Conservation (phyloP, 2,329 filamentous ascomycete genomes). For the Aspergillus hiratsukae region DNA sequence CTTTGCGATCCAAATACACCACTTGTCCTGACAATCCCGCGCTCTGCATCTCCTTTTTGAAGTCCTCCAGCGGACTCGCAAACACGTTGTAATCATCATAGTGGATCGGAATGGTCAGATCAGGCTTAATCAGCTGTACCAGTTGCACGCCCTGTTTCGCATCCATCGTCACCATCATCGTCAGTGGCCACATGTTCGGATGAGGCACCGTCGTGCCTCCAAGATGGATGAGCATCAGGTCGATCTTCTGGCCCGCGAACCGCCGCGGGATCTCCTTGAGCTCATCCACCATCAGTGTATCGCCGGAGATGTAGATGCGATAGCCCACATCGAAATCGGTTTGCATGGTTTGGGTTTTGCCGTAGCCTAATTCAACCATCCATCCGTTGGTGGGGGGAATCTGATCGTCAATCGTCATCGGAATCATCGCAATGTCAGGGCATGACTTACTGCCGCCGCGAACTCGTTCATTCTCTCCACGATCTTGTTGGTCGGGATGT, state of each 20-base stretch:
- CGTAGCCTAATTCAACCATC: constrained; percentile 59
- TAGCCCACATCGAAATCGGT: constrained; percentile 46
- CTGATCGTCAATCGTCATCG: background rate
- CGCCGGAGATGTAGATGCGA: constrained; percentile 63
- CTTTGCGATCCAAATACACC: constrained; percentile 57
- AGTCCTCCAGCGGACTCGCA: constrained; percentile 55
- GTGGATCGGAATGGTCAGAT: constrained; percentile 61
- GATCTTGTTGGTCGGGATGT: constrained; percentile 47
- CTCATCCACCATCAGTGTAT: constrained; percentile 60
- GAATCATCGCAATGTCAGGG: background rate
- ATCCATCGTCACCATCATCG: constrained; percentile 70
- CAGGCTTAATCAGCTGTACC: constrained; percentile 56
- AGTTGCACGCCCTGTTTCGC: constrained; percentile 58
- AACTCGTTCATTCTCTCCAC: constrained; percentile 44
- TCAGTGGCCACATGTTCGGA: constrained; percentile 55
- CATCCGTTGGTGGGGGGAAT: constrained; percentile 64
- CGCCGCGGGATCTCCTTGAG: constrained; percentile 56
- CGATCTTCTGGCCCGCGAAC: constrained; percentile 52
- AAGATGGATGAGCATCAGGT: constrained; percentile 63
- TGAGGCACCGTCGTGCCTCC: constrained; percentile 63
- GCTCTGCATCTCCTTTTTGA: constrained; percentile 52
- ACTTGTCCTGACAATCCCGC: constrained; percentile 51
- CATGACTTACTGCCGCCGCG: constrained; percentile 39
- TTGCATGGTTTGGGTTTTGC: constrained; percentile 10
- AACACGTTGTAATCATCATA: constrained; percentile 64